A percentile compares a stretch with the other conserved stretches of the same genome.
These are phyloP conservation scores for Sindora glabra DNA, from an alignment of 306 rosid species.

Conservation along the genomic window DNA sequence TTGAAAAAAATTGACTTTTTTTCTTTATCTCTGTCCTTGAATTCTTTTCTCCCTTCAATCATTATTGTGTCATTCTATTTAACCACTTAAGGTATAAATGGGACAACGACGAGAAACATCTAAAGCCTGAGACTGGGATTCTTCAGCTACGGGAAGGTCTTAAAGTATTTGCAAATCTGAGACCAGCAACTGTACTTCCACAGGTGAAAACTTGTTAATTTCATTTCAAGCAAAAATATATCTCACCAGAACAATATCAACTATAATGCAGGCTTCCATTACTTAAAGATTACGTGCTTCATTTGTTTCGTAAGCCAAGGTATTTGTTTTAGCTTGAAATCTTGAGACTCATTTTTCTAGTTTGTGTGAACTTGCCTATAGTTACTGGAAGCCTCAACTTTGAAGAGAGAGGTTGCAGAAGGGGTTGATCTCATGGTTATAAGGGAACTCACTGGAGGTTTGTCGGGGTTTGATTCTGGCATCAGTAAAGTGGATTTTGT, in stretches of 20 bases:
- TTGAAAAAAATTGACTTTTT: background rate
- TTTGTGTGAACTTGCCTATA: constrained; percentile 17
- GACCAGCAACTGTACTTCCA: constrained; percentile 73
- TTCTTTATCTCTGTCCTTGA: background rate
- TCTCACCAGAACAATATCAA: too few species aligned
- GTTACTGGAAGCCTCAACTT: constrained; percentile 86
- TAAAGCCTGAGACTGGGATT: constrained; percentile 92
- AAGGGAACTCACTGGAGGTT: constrained; percentile 95
- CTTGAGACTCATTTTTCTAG: background rate
- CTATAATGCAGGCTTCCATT: too few species aligned
- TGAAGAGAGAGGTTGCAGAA: constrained; percentile 79
- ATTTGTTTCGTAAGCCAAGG: too few species aligned
- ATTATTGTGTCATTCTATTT: background rate
- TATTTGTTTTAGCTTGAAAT: too few species aligned
- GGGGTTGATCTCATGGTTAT: constrained; percentile 94
- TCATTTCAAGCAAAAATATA: background rate
- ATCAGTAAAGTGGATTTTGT: background rate
- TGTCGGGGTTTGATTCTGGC: constrained; percentile 9
- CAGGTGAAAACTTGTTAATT: constrained; percentile 32
- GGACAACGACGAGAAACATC: constrained; percentile 64
- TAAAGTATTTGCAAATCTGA: constrained; percentile 72
- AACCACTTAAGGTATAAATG: constrained; percentile 59
- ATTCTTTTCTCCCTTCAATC: background rate
- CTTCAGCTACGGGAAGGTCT: constrained; percentile 67
- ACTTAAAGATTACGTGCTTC: too few species aligned